Evolutionary conservation across 1,284 basidiomycete genomes (phyloP), one percentile per base, ranked within the genome.

Genomic region (Thelephora terrestris): DNA sequence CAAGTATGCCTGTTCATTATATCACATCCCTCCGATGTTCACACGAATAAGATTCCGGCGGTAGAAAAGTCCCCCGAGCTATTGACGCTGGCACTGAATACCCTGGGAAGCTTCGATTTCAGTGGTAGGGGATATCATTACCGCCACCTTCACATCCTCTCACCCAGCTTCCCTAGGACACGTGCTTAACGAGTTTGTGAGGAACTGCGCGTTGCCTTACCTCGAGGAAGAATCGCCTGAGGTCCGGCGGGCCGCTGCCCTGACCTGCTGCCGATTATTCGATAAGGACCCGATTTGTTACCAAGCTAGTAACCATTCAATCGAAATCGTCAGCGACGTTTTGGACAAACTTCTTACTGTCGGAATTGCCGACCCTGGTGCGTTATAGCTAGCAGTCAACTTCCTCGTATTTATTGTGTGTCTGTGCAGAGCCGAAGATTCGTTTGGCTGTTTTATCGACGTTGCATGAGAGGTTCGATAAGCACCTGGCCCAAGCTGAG

Each of bases 401-500:
- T 32, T 12, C 29, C 9, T 32, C 29, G 58, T 50, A 69, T 45
- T n/a, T 21, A 12, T 14, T 21, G 14, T 34, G n/a, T 34, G n/a
- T 27, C 32, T 35, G n/a, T 1, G n/a, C 53, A 91, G 91, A 93
- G 58, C 70, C 90, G 2, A 73, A 71, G 21, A 97, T 96, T 52
- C 76, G 94, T n/a, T 79, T 85, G 55, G 85, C 87, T 0, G 96
- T 99, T 1, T 74, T 99, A 17, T 81, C 83, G 12, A 85, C 84
- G 9, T 73, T 99, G 35, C 91, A 97, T 60, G 89, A 94, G 57
- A 85, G 91, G 38, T 99, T 99, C 57, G 96, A 99, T 62, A 90
- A 93, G 54, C 95, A 99, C 62, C 77, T 99, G n/a, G 91, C 96
- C 1, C 96, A 99, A 65, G 93, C 95, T 0, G 96, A 99, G 66